Evolutionary conservation across 768 basidiomycete species (phyloP).

Genomic region (Phlebiopsis flavidoalba): DNA sequence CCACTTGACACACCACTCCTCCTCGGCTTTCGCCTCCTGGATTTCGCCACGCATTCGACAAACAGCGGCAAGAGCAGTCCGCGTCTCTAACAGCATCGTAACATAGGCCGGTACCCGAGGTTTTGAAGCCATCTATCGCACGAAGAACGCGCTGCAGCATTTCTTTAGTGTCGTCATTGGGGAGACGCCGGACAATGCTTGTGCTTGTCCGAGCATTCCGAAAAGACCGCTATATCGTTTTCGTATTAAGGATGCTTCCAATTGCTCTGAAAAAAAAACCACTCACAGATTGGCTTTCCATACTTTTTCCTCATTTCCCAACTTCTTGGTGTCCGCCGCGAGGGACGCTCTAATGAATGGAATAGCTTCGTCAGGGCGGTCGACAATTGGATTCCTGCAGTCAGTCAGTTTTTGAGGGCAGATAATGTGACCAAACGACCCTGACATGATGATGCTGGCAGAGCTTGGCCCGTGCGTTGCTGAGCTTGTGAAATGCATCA

Average conservation of each 20-base stretch:
- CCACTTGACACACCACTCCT: constrained; percentile 15
- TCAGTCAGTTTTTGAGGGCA: neutral
- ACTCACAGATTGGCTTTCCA: constrained; percentile 1
- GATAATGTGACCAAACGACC: neutral
- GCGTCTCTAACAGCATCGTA: neutral
- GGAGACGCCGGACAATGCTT: neutral
- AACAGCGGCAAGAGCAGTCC: neutral
- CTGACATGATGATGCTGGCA: constrained; percentile 7
- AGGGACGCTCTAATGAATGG: neutral
- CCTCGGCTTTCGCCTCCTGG: neutral
- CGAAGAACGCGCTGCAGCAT: constrained; percentile 2
- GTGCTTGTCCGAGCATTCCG: neutral
- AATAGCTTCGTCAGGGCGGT: constrained; percentile 7
- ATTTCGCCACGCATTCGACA: neutral
- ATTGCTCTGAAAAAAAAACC: neutral
- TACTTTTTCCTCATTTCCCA: constrained; percentile 1
- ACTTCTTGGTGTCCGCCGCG: neutral
- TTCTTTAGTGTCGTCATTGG: neutral
- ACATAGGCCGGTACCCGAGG: neutral
- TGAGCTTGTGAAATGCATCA: neutral
- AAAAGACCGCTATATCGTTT: neutral
- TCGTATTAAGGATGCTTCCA: neutral
- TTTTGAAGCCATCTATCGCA: neutral
- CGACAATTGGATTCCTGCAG: constrained; percentile 1
- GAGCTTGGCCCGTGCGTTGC: constrained; percentile 2